Percentiles rank a stretch among this genome's conserved stretches.
Evolutionary conservation across 805 yeast genomes (phyloP).

Genomic region (Yamadazyma sp.): DNA sequence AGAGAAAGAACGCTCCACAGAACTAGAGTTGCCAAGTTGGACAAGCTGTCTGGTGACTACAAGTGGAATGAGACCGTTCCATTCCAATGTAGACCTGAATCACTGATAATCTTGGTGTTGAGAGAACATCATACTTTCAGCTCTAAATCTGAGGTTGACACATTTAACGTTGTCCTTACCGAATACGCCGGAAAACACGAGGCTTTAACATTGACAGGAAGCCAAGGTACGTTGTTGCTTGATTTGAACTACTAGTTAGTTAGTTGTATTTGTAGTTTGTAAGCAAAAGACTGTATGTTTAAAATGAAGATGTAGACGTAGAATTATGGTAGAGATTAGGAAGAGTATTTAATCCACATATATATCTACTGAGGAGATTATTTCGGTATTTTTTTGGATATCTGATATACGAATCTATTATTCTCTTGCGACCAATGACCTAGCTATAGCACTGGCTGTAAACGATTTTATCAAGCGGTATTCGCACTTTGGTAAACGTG

Average conservation of each 20-base stretch:
- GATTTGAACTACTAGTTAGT: constrained; percentile 24
- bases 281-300: neutral
- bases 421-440: too few relatives aligned
- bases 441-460: neutral
- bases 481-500: constrained; percentile 9
- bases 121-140: constrained; percentile 73
- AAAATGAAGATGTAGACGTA: neutral
- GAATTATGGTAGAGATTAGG: neutral
- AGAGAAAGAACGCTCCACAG: constrained; percentile 60
- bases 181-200: constrained; percentile 50
- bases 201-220: constrained; percentile 36
- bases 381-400: too few relatives aligned
- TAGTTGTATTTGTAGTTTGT: constrained; percentile 6
- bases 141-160: constrained; percentile 63
- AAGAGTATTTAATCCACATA: too few relatives aligned
- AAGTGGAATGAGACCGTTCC: constrained; percentile 64
- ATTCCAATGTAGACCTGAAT: constrained; percentile 66
- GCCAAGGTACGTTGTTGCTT: constrained; percentile 43
- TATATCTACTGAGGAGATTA: too few relatives aligned
- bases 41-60: constrained; percentile 40
- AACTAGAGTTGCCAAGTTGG: constrained; percentile 56
- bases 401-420: too few relatives aligned
- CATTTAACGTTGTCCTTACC: constrained; percentile 50
- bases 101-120: constrained; percentile 58
- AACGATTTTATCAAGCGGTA: constrained; percentile 1